Evolutionary conservation across 257 asterid genomes (phyloP).

Genomic region (Scutellaria galericulata): DNA sequence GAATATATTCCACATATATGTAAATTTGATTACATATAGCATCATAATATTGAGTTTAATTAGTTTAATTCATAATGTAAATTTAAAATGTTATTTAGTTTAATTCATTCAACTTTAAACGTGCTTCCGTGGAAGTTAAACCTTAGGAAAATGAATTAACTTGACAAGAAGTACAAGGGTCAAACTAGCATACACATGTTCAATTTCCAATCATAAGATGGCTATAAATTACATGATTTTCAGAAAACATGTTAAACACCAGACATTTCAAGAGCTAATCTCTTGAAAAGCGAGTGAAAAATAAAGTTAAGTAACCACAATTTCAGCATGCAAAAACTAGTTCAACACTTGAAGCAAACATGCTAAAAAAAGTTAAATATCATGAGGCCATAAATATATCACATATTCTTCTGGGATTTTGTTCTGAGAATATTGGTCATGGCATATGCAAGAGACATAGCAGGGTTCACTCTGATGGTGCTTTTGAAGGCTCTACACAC

Average conservation of each 20-base stretch:
- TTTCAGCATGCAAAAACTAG: neutral
- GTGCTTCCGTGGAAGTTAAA: neutral
- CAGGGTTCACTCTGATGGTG: constrained; percentile 50
- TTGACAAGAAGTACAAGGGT: neutral
- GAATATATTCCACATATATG: no score
- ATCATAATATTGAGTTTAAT: no score
- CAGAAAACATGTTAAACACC: neutral
- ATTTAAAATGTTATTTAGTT: no score
- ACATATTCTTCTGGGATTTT: constrained; percentile 34
- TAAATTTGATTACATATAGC: no score
- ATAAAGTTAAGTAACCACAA: no score
- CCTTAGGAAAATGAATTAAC: no score
- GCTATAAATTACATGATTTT: neutral
- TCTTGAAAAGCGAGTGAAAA: no score
- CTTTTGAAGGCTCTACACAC: constrained; percentile 43
- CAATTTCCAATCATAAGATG: neutral
- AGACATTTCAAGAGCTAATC: no score
- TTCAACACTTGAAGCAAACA: constrained; percentile 37
- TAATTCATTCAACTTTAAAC: no score
- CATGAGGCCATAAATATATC: neutral
- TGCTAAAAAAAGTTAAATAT: no score
- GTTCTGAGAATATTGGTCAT: constrained; percentile 47
- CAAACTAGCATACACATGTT: constrained; percentile 1
- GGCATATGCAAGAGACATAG: constrained; percentile 55
- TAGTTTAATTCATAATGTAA: no score